These are phyloP conservation scores for Paspalum notatum DNA, from an alignment of 176 grass and related monocot genomes.

Conservation along the genomic window DNA sequence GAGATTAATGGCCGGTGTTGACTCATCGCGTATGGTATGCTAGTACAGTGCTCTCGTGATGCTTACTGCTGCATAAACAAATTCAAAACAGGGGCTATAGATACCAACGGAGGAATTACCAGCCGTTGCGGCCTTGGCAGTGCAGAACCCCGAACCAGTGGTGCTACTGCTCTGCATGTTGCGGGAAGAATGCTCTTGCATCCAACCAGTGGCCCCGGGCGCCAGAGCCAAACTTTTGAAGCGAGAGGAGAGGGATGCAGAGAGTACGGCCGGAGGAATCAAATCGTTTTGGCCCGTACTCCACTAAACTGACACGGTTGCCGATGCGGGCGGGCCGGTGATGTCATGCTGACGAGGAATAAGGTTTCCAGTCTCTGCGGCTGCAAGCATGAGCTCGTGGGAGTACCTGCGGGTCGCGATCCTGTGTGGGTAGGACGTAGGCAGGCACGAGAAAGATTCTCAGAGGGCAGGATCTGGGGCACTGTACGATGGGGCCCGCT, in stretches of 20 bases:
- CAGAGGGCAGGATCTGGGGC: not conserved
- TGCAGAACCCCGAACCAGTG: too few relatives aligned
- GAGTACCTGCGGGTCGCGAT: not conserved
- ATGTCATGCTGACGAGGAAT: conserved; percentile 27
- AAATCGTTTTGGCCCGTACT: not conserved
- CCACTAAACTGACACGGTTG: not conserved
- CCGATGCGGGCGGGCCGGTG: not conserved
- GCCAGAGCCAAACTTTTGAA: not conserved
- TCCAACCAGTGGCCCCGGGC: too few relatives aligned
- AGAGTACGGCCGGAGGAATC: not conserved
- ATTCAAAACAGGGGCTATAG: not conserved
- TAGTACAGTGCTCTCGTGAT: not conserved
- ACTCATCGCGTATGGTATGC: not conserved
- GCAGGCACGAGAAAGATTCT: too few relatives aligned
- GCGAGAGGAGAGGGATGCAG: not conserved
- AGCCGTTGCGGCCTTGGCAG: too few relatives aligned
- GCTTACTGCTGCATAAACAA: not conserved
- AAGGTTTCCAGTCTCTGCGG: not conserved
- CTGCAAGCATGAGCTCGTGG: too few relatives aligned
- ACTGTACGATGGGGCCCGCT: not conserved
- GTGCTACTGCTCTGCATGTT: too few relatives aligned
- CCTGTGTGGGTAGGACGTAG: not conserved
- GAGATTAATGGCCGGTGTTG: not conserved
- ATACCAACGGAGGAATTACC: too few relatives aligned
- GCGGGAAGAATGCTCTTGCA: too few relatives aligned